Percentiles rank a stretch among this genome's conserved stretches.
phyloP scores from a whole-genome alignment of 1,284 basidiomycete genomes.

The Cutaneotrichosporon sp. region DNA sequence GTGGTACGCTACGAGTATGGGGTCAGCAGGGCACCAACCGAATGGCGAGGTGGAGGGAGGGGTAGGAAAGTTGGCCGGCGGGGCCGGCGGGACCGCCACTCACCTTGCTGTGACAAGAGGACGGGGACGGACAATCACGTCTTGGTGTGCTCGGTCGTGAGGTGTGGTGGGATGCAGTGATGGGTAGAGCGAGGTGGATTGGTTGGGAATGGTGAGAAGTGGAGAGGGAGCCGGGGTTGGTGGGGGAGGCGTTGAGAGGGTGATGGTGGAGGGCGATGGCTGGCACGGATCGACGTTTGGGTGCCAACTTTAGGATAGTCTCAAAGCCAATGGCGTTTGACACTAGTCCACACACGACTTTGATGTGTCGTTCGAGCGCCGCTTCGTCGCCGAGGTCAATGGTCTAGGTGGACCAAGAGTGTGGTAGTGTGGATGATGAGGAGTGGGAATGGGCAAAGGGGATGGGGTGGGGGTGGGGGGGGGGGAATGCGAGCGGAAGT shows the following conservation, averaged over 20 bases:
- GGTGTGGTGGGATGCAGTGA: background rate
- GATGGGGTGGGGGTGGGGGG: no score
- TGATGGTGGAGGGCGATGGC: background rate
- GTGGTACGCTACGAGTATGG: background rate
- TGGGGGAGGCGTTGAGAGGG: background rate
- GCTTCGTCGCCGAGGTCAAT: background rate
- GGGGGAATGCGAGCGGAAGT: no score
- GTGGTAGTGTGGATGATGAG: background rate
- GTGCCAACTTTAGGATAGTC: background rate
- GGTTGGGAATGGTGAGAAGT: background rate
- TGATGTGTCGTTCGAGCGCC: no score
- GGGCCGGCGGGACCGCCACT: background rate
- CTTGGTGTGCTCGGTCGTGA: background rate
- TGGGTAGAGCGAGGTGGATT: background rate
- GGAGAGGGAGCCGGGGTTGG: background rate
- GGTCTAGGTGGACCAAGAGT: background rate
- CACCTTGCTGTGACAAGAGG: background rate
- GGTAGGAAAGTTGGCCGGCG: background rate
- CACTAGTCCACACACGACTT: background rate
- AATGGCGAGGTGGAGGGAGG: background rate
- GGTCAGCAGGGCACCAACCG: background rate
- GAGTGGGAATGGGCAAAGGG: background rate
- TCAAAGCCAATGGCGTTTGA: background rate
- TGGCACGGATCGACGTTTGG: conserved; percentile 2
- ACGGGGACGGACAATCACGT: background rate